Evolutionary conservation across 2,329 filamentous ascomycete species (phyloP).

Genomic region (Didymella pomorum): DNA sequence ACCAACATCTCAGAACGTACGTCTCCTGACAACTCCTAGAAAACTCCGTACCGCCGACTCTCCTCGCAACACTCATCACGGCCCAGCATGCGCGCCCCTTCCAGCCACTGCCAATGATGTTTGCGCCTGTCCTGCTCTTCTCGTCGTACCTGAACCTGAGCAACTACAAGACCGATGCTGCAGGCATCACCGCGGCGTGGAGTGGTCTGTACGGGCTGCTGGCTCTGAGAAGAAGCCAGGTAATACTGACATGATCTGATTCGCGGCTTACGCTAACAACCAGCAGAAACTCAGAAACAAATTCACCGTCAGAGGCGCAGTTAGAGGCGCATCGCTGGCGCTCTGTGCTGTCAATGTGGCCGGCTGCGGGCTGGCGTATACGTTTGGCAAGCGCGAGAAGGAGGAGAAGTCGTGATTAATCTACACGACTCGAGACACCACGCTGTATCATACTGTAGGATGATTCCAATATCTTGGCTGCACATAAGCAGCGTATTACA

Average conservation of each 20-base stretch:
- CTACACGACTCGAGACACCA: not conserved
- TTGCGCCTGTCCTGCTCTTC: slow-evolving; percentile 71
- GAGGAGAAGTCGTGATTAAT: slow-evolving; percentile 31
- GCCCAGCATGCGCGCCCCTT: slow-evolving; percentile 73
- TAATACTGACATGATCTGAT: too few species aligned
- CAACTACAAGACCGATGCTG: slow-evolving; percentile 68
- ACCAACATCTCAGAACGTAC: not conserved
- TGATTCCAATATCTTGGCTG: not conserved
- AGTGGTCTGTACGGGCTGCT: slow-evolving; percentile 71
- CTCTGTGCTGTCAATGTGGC: slow-evolving; percentile 61
- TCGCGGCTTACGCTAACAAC: too few species aligned
- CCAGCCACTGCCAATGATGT: slow-evolving; percentile 71
- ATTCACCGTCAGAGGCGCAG: slow-evolving; percentile 59
- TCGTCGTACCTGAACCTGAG: slow-evolving; percentile 71
- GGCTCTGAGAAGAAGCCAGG: slow-evolving; percentile 64
- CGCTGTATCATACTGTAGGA: slow-evolving; percentile 16
- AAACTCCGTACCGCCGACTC: slow-evolving; percentile 69
- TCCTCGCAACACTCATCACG: slow-evolving; percentile 71
- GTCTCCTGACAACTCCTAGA: slow-evolving; percentile 54
- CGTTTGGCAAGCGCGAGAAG: slow-evolving; percentile 56
- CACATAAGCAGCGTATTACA: slow-evolving; percentile 1
- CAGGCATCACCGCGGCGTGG: slow-evolving; percentile 70
- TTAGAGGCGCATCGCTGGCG: slow-evolving; percentile 62
- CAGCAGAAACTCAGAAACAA: slow-evolving; percentile 55
- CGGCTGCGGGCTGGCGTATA: slow-evolving; percentile 62